Base-by-base conservation (phyloP, 768 basidiomycete species). In the Lactarius quietus region DNA sequence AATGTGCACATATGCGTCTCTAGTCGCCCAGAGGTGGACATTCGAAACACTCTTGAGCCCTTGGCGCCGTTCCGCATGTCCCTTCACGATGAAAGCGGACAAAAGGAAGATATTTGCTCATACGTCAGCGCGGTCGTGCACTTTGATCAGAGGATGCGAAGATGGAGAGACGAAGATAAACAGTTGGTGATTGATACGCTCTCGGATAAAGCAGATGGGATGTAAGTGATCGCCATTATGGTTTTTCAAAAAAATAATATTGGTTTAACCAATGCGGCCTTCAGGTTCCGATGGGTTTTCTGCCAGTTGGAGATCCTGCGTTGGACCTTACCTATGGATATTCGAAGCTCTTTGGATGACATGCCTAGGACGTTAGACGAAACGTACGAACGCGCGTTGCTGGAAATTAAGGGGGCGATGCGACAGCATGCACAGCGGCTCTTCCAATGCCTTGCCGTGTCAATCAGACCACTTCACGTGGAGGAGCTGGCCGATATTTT, bases 231-330 rank as follows among this genome's bases (percentile, higher is more conserved):
- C n/a, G n/a, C n/a, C 1, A 1, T 23, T 23, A 26, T 15, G 29
- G 7, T 26, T 10, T 15, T 23, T 18, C 8, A 35, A 18, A 14
- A 51, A 35, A 15, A 43, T 23, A 5, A 3, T n/a, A n/a, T n/a
- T n/a, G n/a, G n/a, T 28, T n/a, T 15, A n/a, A 12, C 10, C 15
- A 43, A 9, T 43, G 41, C 20, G 9, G 9, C 43, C 20, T 20
- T 20, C 43, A 59, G 58, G 58, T 59, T 59, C 17, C 10, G 58
- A 35, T 59, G 43, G 58, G 43, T 48, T 6, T n/a, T n/a, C n/a
- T n/a, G n/a, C n/a, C n/a, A n/a, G n/a, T n/a, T n/a, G n/a, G n/a
- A n/a, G n/a, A n/a, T 59, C 6, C n/a, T 59, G 43, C n/a, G n/a
- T n/a, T n/a, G n/a, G n/a, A n/a, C n/a, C n/a, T n/a, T n/a, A n/a